These are phyloP conservation scores for Rhynchosporium agropyri DNA, from an alignment of 2,329 filamentous ascomycete species.

Conservation along the genomic window DNA sequence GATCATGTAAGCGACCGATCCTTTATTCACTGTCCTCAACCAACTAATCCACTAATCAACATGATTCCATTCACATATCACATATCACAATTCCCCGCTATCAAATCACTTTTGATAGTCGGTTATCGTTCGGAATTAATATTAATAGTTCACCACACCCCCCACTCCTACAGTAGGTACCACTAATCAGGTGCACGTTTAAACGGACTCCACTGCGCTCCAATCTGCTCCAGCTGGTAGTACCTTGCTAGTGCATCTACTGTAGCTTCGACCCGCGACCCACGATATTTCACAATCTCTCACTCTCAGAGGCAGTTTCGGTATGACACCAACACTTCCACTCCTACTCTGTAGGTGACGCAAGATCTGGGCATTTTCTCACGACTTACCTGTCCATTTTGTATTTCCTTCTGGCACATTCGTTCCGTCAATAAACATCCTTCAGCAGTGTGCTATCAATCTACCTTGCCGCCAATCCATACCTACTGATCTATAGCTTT, in stretches of 20 bases:
- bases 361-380: background rate
- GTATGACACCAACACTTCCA: no score
- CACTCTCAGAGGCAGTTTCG: background rate
- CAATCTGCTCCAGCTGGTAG: background rate
- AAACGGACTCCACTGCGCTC: background rate
- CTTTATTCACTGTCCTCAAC: no score
- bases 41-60: no score
- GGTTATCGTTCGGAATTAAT: no score
- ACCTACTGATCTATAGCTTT: background rate
- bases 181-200: no score
- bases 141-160: no score
- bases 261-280: background rate
- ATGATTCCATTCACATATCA: no score
- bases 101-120: background rate
- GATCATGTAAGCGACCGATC: no score
- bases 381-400: background rate
- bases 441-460: background rate
- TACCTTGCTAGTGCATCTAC: conserved; percentile 14
- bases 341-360: background rate
- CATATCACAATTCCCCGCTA: background rate
- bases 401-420: background rate
- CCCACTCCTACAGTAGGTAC: background rate
- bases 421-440: background rate
- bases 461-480: background rate
- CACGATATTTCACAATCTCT: conserved; percentile 5